Conservation (phyloP, 257 asterid species). For the Leonotis leonurus region DNA sequence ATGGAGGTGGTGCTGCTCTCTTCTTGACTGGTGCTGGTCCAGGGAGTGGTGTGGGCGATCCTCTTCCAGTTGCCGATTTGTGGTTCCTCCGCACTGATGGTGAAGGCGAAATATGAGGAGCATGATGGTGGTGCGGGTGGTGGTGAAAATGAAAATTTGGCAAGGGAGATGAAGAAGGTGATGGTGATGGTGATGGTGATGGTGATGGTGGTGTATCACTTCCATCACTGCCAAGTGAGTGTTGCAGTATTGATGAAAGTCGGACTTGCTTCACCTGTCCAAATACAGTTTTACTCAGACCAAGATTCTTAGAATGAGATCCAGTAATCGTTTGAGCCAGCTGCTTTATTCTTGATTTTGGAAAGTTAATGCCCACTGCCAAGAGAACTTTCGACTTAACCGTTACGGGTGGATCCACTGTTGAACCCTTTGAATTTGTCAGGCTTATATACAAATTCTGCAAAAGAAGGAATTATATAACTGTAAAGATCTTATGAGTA, state of each 20-base stretch:
- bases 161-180: constrained; percentile 41
- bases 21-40: constrained; percentile 33
- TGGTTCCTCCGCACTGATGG: constrained; percentile 30
- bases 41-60: constrained; percentile 34
- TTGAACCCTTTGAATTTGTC: constrained; percentile 69
- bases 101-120: constrained; percentile 61
- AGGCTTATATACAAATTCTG: constrained; percentile 75
- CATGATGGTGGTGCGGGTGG: constrained; percentile 34
- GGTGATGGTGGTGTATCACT: constrained; percentile 35
- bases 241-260: constrained; percentile 61
- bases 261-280: constrained; percentile 86
- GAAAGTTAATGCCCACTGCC: constrained; percentile 69
- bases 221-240: constrained; percentile 39
- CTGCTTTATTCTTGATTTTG: constrained; percentile 72
- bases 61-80: constrained; percentile 24
- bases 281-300: constrained; percentile 73
- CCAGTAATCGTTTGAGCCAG: constrained; percentile 69
- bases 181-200: constrained; percentile 23
- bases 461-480: constrained; percentile 22
- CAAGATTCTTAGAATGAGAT: constrained; percentile 67
- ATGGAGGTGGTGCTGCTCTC: constrained; percentile 45
- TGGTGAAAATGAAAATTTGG: constrained; percentile 35
- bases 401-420: constrained; percentile 59
- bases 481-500: not conserved
- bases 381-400: constrained; percentile 66